Conservation (phyloP, 2,329 filamentous ascomycete genomes). For the Calonectria fujianensis region DNA sequence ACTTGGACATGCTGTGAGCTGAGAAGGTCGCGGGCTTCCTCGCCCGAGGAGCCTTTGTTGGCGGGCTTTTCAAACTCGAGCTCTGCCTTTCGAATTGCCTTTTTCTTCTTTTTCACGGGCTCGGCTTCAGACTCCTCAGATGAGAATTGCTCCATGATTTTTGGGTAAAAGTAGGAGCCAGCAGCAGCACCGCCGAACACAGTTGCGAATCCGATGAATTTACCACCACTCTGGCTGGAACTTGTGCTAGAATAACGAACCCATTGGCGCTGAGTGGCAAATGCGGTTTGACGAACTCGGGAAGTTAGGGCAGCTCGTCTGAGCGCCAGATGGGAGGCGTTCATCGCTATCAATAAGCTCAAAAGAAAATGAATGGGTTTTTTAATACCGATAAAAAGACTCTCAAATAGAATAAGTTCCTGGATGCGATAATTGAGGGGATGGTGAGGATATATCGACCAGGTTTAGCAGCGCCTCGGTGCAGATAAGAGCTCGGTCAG, state of each 20-base stretch:
- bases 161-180: conserved; percentile 63
- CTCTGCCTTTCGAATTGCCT: conserved; percentile 65
- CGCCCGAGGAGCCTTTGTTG: conserved; percentile 74
- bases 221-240: conserved; percentile 53
- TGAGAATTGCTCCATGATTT: conserved; percentile 56
- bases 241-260: conserved; percentile 54
- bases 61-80: conserved; percentile 82
- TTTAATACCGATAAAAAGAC: background rate
- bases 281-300: conserved; percentile 47
- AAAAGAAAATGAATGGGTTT: background rate
- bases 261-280: conserved; percentile 56
- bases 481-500: conserved; percentile 47
- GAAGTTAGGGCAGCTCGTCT: conserved; percentile 55
- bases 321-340: conserved; percentile 55
- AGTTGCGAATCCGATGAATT: conserved; percentile 56
- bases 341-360: conserved; percentile 53
- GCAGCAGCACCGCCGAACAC: conserved; percentile 64
- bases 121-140: conserved; percentile 44
- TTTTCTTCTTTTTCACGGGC: conserved; percentile 32
- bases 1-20: conserved; percentile 93
- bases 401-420: background rate
- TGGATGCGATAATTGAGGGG: conserved; percentile 41
- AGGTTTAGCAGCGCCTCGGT: conserved; percentile 16
- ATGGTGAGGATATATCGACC: conserved; percentile 55
- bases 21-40: conserved; percentile 84